Percentiles rank a stretch among this genome's conserved stretches.
phyloP scores from a whole-genome alignment of 2,329 filamentous ascomycete species.

The Monilinia laxa region DNA sequence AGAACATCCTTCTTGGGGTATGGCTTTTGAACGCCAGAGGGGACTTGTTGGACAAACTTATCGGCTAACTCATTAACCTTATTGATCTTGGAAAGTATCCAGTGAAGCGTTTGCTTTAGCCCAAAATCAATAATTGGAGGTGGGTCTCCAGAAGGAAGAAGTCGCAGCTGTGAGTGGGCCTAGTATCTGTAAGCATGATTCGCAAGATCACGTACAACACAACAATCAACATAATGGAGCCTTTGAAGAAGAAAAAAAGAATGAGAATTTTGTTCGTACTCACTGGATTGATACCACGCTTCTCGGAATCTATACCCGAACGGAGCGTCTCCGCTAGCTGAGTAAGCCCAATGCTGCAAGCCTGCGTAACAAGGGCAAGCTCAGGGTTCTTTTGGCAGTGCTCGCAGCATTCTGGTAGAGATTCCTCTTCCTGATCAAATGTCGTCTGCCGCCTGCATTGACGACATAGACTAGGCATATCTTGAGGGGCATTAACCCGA shows the following conservation, averaged over 20 bases:
- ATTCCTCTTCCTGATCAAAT: slow-evolving; percentile 27
- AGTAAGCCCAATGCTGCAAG: slow-evolving; percentile 35
- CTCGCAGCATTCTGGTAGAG: slow-evolving; percentile 29
- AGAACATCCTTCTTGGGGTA: slow-evolving; percentile 25
- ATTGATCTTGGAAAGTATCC: slow-evolving; percentile 37
- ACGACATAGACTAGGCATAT: slow-evolving; percentile 31
- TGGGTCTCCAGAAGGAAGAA: slow-evolving; percentile 28
- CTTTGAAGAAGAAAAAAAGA: background rate
- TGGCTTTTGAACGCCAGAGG: slow-evolving; percentile 23
- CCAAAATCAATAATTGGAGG: slow-evolving; percentile 37
- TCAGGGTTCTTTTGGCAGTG: slow-evolving; percentile 33
- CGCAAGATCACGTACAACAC: background rate
- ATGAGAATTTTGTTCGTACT: slow-evolving; percentile 25
- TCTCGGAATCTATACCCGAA: slow-evolving; percentile 34
- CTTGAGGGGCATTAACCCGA: slow-evolving; percentile 21
- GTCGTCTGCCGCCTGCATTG: slow-evolving; percentile 32
- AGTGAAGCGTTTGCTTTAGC: slow-evolving; percentile 35
- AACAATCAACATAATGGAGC: background rate
- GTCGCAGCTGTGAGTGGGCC: slow-evolving; percentile 23
- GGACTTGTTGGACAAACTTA: slow-evolving; percentile 34
- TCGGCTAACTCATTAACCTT: slow-evolving; percentile 38
- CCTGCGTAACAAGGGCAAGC: slow-evolving; percentile 31
- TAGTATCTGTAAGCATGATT: slow-evolving; percentile 19
- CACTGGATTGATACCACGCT: slow-evolving; percentile 34
- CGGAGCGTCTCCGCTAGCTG: slow-evolving; percentile 36